These are phyloP conservation scores for Arthrobotrys sphaeroides DNA, from an alignment of 2,329 filamentous ascomycete genomes.

Conservation along the genomic window DNA sequence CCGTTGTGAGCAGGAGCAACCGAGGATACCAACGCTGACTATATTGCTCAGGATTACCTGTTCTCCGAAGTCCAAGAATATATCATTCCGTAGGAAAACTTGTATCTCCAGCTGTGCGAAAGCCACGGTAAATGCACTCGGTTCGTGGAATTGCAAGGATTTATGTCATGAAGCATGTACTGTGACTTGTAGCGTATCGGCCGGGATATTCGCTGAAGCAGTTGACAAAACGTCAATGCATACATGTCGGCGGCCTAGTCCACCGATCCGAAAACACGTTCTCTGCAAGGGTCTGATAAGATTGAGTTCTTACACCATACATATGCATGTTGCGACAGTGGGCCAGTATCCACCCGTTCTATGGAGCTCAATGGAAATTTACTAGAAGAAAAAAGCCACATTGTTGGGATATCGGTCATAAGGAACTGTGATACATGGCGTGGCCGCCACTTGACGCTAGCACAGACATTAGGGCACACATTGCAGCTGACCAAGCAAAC, in stretches of 20 bases:
- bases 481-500: slow-evolving; percentile 28
- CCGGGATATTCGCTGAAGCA: not conserved
- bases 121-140: slow-evolving; percentile 8
- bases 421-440: slow-evolving; percentile 16
- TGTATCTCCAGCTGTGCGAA: slow-evolving; percentile 17
- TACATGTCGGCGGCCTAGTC: slow-evolving; percentile 10
- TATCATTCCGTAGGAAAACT: slow-evolving; percentile 6
- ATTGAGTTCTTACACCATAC: slow-evolving; percentile 17
- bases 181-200: slow-evolving; percentile 3
- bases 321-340: slow-evolving; percentile 14
- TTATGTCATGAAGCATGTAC: slow-evolving; percentile 20
- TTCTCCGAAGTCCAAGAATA: not conserved
- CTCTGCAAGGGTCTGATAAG: slow-evolving; percentile 28
- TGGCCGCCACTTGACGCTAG: slow-evolving; percentile 2
- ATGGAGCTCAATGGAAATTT: slow-evolving; percentile 23
- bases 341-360: slow-evolving; percentile 5
- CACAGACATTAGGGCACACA: slow-evolving; percentile 1
- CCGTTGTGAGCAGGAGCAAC: slow-evolving; percentile 9
- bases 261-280: slow-evolving; percentile 22
- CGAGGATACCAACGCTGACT: slow-evolving; percentile 10
- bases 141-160: slow-evolving; percentile 1
- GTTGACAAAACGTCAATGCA: slow-evolving; percentile 15
- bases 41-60: slow-evolving; percentile 5
- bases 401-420: slow-evolving; percentile 37
- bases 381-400: slow-evolving; percentile 2